A percentile compares a stretch with the other conserved stretches of the same genome.
Conservation (phyloP, 2,329 filamentous ascomycete species). For the Mycosphaerella sp. region DNA sequence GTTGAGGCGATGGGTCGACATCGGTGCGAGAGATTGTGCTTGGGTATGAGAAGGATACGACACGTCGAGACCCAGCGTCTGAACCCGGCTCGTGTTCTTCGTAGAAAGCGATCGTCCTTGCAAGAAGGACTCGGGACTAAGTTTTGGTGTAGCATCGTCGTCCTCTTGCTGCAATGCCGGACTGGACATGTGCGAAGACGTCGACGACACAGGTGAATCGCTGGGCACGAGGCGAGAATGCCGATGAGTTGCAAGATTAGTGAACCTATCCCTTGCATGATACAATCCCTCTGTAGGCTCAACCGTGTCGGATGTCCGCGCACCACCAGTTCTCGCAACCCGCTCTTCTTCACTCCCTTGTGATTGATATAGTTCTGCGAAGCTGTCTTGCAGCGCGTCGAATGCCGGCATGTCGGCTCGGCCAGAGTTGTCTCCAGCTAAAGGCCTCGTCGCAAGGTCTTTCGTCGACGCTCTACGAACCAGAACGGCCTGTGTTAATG, state of each 20-base stretch:
- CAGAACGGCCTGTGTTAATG: constrained; percentile 7
- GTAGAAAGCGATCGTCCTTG: constrained; percentile 12
- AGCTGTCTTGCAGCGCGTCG: neutral
- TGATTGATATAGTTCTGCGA: neutral
- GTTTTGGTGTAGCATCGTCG: constrained; percentile 1
- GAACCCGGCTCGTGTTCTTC: constrained; percentile 1
- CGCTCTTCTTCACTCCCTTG: constrained; percentile 8
- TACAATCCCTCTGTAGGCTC: constrained; percentile 10
- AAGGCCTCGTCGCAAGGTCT: constrained; percentile 1
- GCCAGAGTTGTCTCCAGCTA: constrained; percentile 1
- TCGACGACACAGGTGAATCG: constrained; percentile 14
- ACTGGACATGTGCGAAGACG: constrained; percentile 1
- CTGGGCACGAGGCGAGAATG: constrained; percentile 17
- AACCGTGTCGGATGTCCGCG: constrained; percentile 37
- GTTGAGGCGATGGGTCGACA: constrained; percentile 5
- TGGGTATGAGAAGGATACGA: constrained; percentile 4
- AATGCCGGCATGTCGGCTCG: constrained; percentile 4
- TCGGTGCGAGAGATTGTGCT: constrained; percentile 5
- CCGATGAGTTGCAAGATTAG: constrained; percentile 14
- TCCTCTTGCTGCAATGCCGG: constrained; percentile 4
- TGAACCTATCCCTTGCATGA: constrained; percentile 20
- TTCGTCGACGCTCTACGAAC: constrained; percentile 3
- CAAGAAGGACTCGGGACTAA: constrained; percentile 7
- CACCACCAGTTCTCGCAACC: constrained; percentile 36
- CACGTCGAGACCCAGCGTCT: constrained; percentile 4